phyloP scores from a whole-genome alignment of 108 stramenopile species.

The Epithemia pelagica region DNA sequence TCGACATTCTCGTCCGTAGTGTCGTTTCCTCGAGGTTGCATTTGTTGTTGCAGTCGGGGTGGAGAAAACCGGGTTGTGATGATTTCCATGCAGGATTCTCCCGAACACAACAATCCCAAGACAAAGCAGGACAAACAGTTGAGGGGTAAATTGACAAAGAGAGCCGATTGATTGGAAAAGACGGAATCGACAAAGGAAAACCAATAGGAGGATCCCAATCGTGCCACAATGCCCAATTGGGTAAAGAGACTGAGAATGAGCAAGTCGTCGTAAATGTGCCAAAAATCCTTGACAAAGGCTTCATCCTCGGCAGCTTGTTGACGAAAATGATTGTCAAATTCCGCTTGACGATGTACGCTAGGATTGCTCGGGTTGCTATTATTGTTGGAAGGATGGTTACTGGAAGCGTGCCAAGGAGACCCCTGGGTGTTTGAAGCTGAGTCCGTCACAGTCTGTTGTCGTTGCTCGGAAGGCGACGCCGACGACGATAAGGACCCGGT shows the following conservation, averaged over 20 bases:
- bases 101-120: conserved; percentile 68
- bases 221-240: conserved; percentile 67
- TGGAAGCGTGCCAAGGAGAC: background rate
- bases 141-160: conserved; percentile 70
- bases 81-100: conserved; percentile 48
- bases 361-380: background rate
- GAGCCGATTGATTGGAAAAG: conserved; percentile 50
- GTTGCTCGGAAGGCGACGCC: background rate
- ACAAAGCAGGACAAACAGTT: conserved; percentile 73
- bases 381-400: background rate
- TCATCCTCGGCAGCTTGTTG: conserved; percentile 29
- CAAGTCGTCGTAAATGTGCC: conserved; percentile 72
- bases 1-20: background rate
- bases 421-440: background rate
- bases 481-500: background rate
- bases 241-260: conserved; percentile 66
- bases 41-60: conserved; percentile 27
- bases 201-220: conserved; percentile 53
- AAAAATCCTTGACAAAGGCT: conserved; percentile 49
- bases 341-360: background rate
- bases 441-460: background rate
- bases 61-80: conserved; percentile 40
- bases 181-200: conserved; percentile 56
- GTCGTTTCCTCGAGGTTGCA: conserved; percentile 4
- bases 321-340: background rate